phyloP scores from a whole-genome alignment of 306 rosid species.

The Pyrus communis region DNA sequence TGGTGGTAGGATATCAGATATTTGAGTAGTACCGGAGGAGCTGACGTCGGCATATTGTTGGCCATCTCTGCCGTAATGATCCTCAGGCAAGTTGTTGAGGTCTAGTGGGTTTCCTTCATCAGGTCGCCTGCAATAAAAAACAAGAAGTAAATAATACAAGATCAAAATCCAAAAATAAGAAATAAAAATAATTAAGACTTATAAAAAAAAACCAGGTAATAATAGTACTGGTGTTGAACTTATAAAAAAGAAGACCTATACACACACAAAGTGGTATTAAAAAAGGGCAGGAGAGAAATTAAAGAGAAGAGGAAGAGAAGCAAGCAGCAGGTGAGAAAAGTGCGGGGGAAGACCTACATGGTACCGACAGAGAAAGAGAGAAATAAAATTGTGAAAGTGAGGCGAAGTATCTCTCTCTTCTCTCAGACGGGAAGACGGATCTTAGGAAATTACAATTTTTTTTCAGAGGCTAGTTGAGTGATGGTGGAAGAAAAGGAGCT shows the following conservation, averaged over 20 bases:
- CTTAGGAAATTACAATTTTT: conserved; percentile 17
- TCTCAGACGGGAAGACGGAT: conserved; percentile 26
- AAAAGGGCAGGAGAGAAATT: background rate
- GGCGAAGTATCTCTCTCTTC: conserved; percentile 27
- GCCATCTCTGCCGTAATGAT: conserved; percentile 46
- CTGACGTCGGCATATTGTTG: conserved; percentile 43
- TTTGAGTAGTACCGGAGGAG: conserved; percentile 33
- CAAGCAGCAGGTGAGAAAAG: conserved; percentile 7
- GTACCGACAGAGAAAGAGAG: conserved; percentile 55
- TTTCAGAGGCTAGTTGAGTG: conserved; percentile 60
- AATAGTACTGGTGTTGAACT: background rate
- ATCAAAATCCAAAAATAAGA: background rate
- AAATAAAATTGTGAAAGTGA: conserved; percentile 20
- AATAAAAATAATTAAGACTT: background rate
- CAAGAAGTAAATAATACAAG: background rate
- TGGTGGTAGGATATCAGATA: background rate
- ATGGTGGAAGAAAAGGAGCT: conserved; percentile 89
- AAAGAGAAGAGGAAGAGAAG: background rate
- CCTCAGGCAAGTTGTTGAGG: conserved; percentile 92
- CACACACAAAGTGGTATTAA: background rate
- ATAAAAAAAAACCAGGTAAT: background rate
- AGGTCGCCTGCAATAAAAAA: conserved; percentile 62
- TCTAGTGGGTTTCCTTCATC: conserved; percentile 64
- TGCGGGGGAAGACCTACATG: conserved; percentile 78
- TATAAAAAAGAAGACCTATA: background rate